Evolutionary conservation across 306 rosid species (phyloP).

Genomic region (Oxytropis ochrocephala): DNA sequence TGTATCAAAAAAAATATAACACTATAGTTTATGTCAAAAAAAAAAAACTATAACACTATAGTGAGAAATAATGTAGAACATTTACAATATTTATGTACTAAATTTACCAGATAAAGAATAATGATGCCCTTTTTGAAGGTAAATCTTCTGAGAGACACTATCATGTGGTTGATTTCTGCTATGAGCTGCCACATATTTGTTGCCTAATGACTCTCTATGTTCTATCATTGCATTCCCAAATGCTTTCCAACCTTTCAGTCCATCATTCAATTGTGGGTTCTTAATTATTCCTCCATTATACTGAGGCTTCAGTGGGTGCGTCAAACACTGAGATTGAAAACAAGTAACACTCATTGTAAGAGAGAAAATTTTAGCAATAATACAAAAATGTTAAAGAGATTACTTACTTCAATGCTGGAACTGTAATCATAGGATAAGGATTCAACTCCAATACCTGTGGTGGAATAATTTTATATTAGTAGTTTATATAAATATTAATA

Average conservation of each 20-base stretch:
- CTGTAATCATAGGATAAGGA: slow-evolving; percentile 57
- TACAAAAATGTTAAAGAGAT: background rate
- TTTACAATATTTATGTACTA: too few species aligned
- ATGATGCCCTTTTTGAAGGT: slow-evolving; percentile 26
- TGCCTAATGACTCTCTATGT: slow-evolving; percentile 38
- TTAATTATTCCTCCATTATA: slow-evolving; percentile 65
- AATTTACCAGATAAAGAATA: slow-evolving; percentile 58
- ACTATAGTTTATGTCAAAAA: too few species aligned
- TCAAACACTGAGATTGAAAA: slow-evolving; percentile 40
- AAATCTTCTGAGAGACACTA: slow-evolving; percentile 43
- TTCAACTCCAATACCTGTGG: slow-evolving; percentile 35
- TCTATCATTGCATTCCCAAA: slow-evolving; percentile 41
- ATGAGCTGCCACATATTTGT: slow-evolving; percentile 51
- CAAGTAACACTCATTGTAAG: background rate
- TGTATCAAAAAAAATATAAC: too few species aligned
- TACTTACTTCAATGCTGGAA: slow-evolving; percentile 42
- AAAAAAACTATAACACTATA: too few species aligned
- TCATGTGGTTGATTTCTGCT: slow-evolving; percentile 36
- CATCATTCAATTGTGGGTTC: slow-evolving; percentile 60
- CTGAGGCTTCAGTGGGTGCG: slow-evolving; percentile 41
- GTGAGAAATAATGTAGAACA: too few species aligned
- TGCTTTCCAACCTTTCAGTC: slow-evolving; percentile 51
- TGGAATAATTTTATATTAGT: background rate
- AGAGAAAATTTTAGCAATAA: background rate
- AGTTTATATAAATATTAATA: too few species aligned